Base-by-base conservation (phyloP, 768 basidiomycete species). In the Phylloporus sp. region DNA sequence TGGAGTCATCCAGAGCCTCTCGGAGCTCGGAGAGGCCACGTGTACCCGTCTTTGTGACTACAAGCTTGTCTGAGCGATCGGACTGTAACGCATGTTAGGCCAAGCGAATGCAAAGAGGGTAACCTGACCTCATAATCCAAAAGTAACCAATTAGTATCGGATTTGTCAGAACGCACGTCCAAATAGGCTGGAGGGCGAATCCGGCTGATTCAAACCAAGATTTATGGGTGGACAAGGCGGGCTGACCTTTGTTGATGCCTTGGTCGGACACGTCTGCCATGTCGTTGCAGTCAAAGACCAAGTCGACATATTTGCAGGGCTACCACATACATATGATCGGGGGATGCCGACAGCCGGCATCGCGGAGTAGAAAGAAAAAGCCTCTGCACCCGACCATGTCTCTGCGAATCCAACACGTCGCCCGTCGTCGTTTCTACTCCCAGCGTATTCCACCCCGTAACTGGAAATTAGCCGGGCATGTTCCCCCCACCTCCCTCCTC, bases 111-210 rank as follows among this genome's bases (percentile, higher is more conserved):
- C n/a, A 28, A 47, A 40, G 20, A 26, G 34, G 37, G 46, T 3
- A 32, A 27, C 23, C 74, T 61, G 55, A 81, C 84, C 73, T 86
- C 84, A 66, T 97, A 98, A 64, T 95, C 89, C 48, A 96, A 69
- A 46, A 97, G 73, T 36, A 94, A 62, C 92, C 92, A 97, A 65
- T 88, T 96, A 26, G 82, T 87, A 24, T 89, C 86, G 31, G 82
- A 75, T 62, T 92, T 92, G 75, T 90, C 83, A 52, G 74, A 76
- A 55, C 93, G 84, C 44, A 96, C 85, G 56, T 92, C 87, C 65
- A 79, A 73, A 75, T 96, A 95, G 26, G 91, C 94, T 90, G 63
- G 32, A 32, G 3, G 24, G 36, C 18, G 3, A 23, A 49, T 21
- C 21, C 45, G 54, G 42, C 39, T 45, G 39, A 56, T 45, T 59